Conservation (phyloP, 495 filamentous ascomycete genomes). For the Barbatosphaeria neglecta region DNA sequence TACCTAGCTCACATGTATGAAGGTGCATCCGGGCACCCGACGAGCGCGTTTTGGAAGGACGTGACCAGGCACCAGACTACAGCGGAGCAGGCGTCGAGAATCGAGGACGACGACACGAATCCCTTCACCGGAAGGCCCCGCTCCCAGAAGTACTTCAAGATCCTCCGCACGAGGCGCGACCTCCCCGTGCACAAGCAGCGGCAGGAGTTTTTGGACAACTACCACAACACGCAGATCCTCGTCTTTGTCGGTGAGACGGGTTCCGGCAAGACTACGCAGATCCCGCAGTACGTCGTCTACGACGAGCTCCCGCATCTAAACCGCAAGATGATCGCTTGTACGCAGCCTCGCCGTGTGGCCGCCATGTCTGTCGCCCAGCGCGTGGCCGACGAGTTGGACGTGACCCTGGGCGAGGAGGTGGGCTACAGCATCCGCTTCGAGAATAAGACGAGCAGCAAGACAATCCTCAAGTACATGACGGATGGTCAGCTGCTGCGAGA, state of each 20-base stretch:
- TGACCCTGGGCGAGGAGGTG: constrained; percentile 85
- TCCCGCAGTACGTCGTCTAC: constrained; percentile 94
- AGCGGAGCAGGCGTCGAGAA: constrained; percentile 54
- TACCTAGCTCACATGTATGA: constrained; percentile 86
- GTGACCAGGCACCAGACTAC: constrained; percentile 77
- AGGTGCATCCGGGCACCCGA: constrained; percentile 14
- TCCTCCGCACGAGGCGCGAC: constrained; percentile 69
- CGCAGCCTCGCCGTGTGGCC: constrained; percentile 92
- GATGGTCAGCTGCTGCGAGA: constrained; percentile 98
- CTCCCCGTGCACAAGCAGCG: constrained; percentile 86
- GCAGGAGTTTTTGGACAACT: constrained; percentile 85
- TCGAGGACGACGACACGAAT: constrained; percentile 75
- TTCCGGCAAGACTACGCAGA: constrained; percentile 98
- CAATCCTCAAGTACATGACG: constrained; percentile 98
- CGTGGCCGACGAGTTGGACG: constrained; percentile 95
- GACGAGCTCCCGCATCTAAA: constrained; percentile 86
- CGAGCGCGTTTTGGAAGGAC: constrained; percentile 41
- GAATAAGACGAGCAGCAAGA: constrained; percentile 83
- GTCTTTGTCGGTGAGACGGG: constrained; percentile 99
- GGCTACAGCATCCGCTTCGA: constrained; percentile 99
- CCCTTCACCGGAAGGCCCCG: constrained; percentile 68
- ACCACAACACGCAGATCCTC: constrained; percentile 85
- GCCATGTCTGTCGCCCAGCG: constrained; percentile 98
- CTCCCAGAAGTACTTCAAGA: constrained; percentile 76
- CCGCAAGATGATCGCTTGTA: constrained; percentile 87